Conservation (phyloP, 257 asterid species). For the Dorcoceras hygrometricum region DNA sequence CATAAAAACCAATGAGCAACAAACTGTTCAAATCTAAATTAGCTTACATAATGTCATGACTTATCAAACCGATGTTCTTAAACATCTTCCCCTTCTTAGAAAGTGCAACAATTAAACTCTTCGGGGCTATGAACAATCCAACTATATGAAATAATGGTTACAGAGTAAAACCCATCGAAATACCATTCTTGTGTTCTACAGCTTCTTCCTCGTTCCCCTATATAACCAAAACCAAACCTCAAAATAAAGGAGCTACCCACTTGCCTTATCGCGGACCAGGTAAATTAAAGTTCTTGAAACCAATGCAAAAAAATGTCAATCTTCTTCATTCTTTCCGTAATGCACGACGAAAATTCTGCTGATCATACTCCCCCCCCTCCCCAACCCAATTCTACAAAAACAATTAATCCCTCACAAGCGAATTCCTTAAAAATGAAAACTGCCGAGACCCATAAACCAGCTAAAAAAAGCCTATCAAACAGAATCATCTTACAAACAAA, state of each 20-base stretch:
- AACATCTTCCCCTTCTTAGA: not conserved
- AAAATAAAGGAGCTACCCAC: not conserved
- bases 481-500: not conserved
- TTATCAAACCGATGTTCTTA: not conserved
- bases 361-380: not conserved
- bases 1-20: not conserved
- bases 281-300: not conserved
- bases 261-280: not conserved
- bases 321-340: not conserved
- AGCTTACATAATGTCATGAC: not conserved
- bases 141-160: too few species aligned
- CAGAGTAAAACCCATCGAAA: too few species aligned
- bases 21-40: not conserved
- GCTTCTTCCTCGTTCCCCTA: not conserved
- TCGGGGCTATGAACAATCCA: not conserved
- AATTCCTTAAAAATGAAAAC: constrained; percentile 6
- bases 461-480: not conserved
- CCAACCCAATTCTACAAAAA: constrained; percentile 12
- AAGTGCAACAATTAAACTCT: not conserved
- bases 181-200: not conserved
- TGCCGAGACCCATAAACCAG: not conserved
- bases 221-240: not conserved
- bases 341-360: not conserved
- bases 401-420: not conserved
- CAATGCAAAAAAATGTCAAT: not conserved